Base-by-base conservation (phyloP, 768 basidiomycete genomes). In the Rhodosporidiobolus sp. region DNA sequence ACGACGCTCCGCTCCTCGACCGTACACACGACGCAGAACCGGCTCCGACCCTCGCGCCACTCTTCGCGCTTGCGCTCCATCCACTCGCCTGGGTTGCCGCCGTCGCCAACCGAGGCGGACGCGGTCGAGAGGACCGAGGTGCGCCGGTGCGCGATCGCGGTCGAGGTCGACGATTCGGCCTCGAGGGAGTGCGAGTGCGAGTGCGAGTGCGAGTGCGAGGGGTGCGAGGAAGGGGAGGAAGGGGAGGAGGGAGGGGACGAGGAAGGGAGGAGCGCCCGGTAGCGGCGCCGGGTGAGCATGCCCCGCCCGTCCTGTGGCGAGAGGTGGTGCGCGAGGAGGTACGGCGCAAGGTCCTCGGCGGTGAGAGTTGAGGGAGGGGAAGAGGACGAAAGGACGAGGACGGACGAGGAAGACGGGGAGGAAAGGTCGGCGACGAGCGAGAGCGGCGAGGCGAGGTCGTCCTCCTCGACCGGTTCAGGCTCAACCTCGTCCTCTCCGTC, bases 21-120 rank as follows among this genome's bases (percentile, higher is more conserved):
- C 34, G 66, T 67, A 48, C 71, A 72, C 38, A 72, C 70, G n/a
- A 72, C 71, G 57, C 71, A 72, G 57, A 67, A 72, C 38, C 30
- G 2, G 16, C 54, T 46, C 26, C 71, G 19, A 16, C 50, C 57
- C 4, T 72, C 71, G 5, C 71, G 22, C 62, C 66, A 72, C 28
- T 65, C 55, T 28, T 59, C 53, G 10, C 71, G 1, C 43, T 48
- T 45, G 17, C 2, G 4, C 34, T 72, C 71, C 38, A 67, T 58
- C 62, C 52, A 57, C 24, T 43, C 38, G 12, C 3, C 46, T 7
- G 11, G 43, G 17, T 19, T 5, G 22, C 35, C 48, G 34, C 12
- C 46, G 38, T 14, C 20, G 28, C 19, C 30, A 19, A 2, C 28
- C 10, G 8, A 7, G n/a, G 0, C 24, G 34, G 43, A 32, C 22